phyloP scores from a whole-genome alignment of 176 grass and related monocot species.

The Cocos nucifera region DNA sequence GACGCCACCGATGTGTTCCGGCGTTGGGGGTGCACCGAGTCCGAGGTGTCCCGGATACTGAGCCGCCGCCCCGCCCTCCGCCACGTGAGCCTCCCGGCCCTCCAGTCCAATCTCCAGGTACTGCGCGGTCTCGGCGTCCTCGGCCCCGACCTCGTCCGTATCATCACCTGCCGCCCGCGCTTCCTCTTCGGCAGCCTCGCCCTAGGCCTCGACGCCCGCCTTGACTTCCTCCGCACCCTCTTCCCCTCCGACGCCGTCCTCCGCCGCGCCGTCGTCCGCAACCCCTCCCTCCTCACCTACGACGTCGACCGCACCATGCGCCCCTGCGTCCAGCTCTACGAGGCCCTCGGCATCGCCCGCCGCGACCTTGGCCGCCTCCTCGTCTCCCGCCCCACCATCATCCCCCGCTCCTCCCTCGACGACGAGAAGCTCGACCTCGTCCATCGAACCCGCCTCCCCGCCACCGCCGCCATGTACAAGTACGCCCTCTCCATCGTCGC shows the following conservation, averaged over 20 bases:
- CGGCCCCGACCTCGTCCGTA: background rate
- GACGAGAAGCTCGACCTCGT: constrained; percentile 24
- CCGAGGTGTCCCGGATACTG: constrained; percentile 2
- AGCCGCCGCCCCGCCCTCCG: constrained; percentile 1
- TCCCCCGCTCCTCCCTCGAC: constrained; percentile 5
- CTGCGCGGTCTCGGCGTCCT: constrained; percentile 2
- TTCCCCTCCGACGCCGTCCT: background rate
- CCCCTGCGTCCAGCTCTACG: constrained; percentile 15
- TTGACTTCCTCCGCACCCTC: constrained; percentile 2
- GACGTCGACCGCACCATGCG: constrained; percentile 3
- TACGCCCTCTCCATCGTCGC: constrained; percentile 10
- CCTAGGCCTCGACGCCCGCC: background rate
- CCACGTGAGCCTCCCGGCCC: background rate
- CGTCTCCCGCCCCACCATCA: constrained; percentile 14
- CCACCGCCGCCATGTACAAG: constrained; percentile 8
- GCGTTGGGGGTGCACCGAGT: constrained; percentile 15
- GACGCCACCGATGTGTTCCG: background rate
- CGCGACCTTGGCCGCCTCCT: constrained; percentile 16
- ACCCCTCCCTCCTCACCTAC: constrained; percentile 18
- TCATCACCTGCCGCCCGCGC: constrained; percentile 1
- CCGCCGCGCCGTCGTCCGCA: constrained; percentile 11
- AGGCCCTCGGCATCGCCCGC: constrained; percentile 3
- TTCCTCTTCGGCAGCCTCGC: constrained; percentile 6
- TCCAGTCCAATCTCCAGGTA: constrained; percentile 6
- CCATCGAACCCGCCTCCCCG: background rate